Evolutionary conservation across 176 grass and related monocot species (phyloP).

Genomic region (Cocos nucifera): DNA sequence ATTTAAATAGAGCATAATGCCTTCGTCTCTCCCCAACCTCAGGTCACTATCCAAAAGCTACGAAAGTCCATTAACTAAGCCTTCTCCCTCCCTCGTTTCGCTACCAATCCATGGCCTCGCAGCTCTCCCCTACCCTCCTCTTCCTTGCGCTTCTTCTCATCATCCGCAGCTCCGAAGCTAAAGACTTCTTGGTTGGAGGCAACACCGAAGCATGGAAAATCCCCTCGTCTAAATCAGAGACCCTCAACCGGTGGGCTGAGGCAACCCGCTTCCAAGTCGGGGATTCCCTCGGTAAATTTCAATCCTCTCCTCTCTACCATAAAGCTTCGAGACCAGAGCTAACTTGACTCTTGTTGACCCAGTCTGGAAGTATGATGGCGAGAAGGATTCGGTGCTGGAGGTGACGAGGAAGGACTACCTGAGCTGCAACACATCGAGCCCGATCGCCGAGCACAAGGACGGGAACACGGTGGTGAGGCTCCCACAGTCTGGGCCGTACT

Average conservation of each 20-base stretch:
- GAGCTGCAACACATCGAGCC: constrained; percentile 34
- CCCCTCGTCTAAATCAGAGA: constrained; percentile 13
- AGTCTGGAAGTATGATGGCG: constrained; percentile 40
- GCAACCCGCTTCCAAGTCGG: constrained; percentile 32
- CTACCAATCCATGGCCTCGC: background rate
- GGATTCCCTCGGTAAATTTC: constrained; percentile 30
- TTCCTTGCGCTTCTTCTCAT: background rate
- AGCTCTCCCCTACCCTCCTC: constrained; percentile 1
- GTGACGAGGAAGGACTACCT: constrained; percentile 37
- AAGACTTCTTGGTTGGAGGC: constrained; percentile 32
- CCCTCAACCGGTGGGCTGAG: constrained; percentile 44
- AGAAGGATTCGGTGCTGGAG: constrained; percentile 34
- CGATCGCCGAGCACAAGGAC: constrained; percentile 14
- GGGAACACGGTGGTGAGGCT: constrained; percentile 9
- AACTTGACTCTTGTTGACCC: background rate
- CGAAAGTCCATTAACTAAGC: too few relatives aligned
- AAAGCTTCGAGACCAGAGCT: too few relatives aligned
- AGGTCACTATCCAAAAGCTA: too few relatives aligned
- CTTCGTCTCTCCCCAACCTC: too few relatives aligned
- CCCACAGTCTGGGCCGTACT: constrained; percentile 26
- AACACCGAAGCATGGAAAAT: constrained; percentile 22
- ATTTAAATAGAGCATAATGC: too few relatives aligned
- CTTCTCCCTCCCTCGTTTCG: too few relatives aligned
- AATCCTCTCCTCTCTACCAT: background rate
- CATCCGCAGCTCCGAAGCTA: constrained; percentile 14